Evolutionary conservation across 345 rosid genomes (phyloP).

Genomic region (Eucalyptus curtisii): DNA sequence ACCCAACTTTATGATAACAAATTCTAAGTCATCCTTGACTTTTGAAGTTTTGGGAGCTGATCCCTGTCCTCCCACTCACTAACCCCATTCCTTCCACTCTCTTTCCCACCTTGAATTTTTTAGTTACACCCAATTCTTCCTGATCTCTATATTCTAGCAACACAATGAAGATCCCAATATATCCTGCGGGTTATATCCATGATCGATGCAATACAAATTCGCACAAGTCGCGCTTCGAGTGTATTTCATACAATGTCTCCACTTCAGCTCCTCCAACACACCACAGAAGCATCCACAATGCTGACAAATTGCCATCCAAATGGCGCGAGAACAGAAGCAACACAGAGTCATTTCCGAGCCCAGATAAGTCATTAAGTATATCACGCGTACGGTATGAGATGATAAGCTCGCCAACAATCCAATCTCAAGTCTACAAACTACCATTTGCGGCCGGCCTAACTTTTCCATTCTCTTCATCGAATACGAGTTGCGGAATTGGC

Average conservation of each 20-base stretch:
- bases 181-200: not conserved
- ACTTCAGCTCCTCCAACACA: not conserved
- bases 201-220: not conserved
- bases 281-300: not conserved
- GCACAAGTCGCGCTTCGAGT: not conserved
- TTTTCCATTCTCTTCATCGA: not conserved
- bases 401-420: not conserved
- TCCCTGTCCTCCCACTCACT: not conserved
- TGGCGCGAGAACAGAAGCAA: not conserved
- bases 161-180: not conserved
- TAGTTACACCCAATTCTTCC: not conserved
- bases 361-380: not conserved
- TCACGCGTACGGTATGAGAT: not conserved
- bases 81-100: not conserved
- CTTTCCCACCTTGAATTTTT: not conserved
- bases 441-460: not conserved
- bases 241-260: not conserved
- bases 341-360: not conserved
- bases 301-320: not conserved
- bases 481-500: not conserved
- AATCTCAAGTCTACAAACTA: not conserved
- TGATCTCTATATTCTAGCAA: not conserved
- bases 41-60: not conserved
- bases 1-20: not conserved
- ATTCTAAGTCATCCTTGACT: not conserved